phyloP scores from a whole-genome alignment of 164 flowering plant genomes.

The Dillenia suffruticosa region DNA sequence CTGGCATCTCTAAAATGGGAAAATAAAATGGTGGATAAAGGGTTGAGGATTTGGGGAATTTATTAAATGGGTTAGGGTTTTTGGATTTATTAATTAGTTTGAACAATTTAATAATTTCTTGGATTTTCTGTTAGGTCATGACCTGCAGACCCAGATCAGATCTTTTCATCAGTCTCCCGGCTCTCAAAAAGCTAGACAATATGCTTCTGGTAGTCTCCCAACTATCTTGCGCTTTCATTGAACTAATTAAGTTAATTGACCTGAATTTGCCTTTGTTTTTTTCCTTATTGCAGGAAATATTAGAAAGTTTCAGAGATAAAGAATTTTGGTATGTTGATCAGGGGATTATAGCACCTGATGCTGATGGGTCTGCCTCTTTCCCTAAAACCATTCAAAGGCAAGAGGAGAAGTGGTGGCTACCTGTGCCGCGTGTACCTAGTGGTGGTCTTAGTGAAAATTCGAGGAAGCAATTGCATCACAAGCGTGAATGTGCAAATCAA shows the following conservation, averaged over 20 bases:
- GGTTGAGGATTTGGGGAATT: not conserved
- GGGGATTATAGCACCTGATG: constrained; percentile 64
- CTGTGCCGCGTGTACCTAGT: constrained; percentile 80
- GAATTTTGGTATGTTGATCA: constrained; percentile 99
- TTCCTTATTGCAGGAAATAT: constrained; percentile 55
- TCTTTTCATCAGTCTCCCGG: constrained; percentile 81
- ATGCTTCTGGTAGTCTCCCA: constrained; percentile 79
- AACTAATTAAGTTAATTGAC: not conserved
- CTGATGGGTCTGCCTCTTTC: constrained; percentile 66
- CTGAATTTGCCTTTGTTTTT: not conserved
- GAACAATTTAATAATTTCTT: not conserved
- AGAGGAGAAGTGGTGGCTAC: constrained; percentile 99
- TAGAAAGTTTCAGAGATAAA: constrained; percentile 64
- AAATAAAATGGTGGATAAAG: not conserved
- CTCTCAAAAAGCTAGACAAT: constrained; percentile 84
- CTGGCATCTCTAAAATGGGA: not conserved
- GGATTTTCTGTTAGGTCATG: constrained; percentile 58
- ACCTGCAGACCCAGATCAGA: constrained; percentile 87
- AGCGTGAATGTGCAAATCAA: constrained; percentile 84
- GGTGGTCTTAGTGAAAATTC: constrained; percentile 66
- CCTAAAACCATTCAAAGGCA: constrained; percentile 66
- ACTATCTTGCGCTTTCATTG: not conserved
- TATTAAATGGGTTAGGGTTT: not conserved
- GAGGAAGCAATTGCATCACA: constrained; percentile 65
- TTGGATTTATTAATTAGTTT: not conserved